phyloP scores from a whole-genome alignment of 306 rosid genomes.

The Myrica gale region DNA sequence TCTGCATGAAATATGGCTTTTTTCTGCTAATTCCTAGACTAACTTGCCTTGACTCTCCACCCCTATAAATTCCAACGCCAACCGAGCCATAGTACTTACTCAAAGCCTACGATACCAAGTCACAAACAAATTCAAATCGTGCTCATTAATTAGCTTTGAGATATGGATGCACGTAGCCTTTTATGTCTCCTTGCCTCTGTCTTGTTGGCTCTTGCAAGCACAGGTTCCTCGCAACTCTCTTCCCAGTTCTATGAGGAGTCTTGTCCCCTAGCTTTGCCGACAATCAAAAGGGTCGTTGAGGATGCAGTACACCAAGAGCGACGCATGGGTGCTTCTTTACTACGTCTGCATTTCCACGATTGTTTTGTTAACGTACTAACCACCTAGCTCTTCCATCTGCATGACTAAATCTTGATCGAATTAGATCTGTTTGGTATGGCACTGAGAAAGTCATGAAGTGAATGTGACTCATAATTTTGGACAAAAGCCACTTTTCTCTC shows the following conservation, averaged over 20 bases:
- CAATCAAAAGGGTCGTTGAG: conserved; percentile 28
- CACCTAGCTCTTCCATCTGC: neutral
- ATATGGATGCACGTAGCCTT: conserved; percentile 19
- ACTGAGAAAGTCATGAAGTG: too few relatives aligned
- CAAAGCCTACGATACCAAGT: too few relatives aligned
- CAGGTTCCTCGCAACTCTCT: conserved; percentile 25
- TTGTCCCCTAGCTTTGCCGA: conserved; percentile 35
- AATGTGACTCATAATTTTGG: too few relatives aligned
- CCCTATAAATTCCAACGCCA: too few relatives aligned
- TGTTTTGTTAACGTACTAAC: conserved; percentile 34
- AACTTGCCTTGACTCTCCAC: too few relatives aligned
- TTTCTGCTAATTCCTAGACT: too few relatives aligned
- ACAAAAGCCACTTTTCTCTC: too few relatives aligned
- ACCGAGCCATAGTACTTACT: too few relatives aligned
- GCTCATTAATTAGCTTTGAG: neutral
- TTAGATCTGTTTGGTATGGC: too few relatives aligned
- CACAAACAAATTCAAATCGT: too few relatives aligned
- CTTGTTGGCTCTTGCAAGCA: conserved; percentile 22
- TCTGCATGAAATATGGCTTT: too few relatives aligned
- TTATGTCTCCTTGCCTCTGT: conserved; percentile 8
- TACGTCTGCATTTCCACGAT: conserved; percentile 51
- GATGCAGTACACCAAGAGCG: conserved; percentile 31
- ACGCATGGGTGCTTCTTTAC: conserved; percentile 46
- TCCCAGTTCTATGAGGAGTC: conserved; percentile 31
- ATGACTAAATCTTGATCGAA: too few relatives aligned